Evolutionary conservation across 805 yeast genomes (phyloP).

Genomic region (Teunomyces panamensis): DNA sequence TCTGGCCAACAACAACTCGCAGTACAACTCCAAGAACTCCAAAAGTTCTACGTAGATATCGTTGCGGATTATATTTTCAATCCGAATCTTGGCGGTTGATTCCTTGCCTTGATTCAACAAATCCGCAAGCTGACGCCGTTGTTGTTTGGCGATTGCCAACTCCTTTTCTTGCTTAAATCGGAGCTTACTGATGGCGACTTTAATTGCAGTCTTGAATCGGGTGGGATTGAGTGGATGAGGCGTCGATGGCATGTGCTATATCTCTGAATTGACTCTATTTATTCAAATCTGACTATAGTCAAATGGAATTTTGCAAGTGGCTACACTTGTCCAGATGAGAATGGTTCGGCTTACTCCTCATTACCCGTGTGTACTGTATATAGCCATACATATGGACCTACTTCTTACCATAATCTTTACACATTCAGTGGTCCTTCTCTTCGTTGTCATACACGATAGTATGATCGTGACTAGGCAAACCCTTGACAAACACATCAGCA

Average conservation of each 20-base stretch:
- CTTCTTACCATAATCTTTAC: background rate
- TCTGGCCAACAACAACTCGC: conserved; percentile 78
- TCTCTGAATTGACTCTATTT: too few species aligned
- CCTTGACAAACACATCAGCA: conserved; percentile 31
- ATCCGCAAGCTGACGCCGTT: conserved; percentile 68
- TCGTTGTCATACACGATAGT: conserved; percentile 25
- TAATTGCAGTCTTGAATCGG: conserved; percentile 43
- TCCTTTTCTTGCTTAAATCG: conserved; percentile 73
- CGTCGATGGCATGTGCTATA: background rate
- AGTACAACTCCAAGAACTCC: conserved; percentile 76
- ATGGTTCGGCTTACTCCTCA: too few species aligned
- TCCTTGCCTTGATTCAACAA: conserved; percentile 68
- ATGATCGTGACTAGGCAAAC: conserved; percentile 40
- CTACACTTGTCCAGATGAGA: too few species aligned
- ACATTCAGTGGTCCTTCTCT: conserved; percentile 1
- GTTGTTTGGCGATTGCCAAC: conserved; percentile 71
- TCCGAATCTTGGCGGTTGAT: conserved; percentile 77
- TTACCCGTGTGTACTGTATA: background rate
- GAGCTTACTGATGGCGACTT: conserved; percentile 70
- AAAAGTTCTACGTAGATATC: conserved; percentile 77
- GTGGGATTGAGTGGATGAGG: conserved; percentile 28
- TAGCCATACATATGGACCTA: background rate
- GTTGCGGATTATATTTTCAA: conserved; percentile 79
- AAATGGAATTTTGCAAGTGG: too few species aligned
- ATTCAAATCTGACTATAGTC: too few species aligned